A percentile compares a stretch with the other conserved stretches of the same genome.
Evolutionary conservation across 352 stramenopile genomes (phyloP).

Genomic region (Globisporangium okanoganense): DNA sequence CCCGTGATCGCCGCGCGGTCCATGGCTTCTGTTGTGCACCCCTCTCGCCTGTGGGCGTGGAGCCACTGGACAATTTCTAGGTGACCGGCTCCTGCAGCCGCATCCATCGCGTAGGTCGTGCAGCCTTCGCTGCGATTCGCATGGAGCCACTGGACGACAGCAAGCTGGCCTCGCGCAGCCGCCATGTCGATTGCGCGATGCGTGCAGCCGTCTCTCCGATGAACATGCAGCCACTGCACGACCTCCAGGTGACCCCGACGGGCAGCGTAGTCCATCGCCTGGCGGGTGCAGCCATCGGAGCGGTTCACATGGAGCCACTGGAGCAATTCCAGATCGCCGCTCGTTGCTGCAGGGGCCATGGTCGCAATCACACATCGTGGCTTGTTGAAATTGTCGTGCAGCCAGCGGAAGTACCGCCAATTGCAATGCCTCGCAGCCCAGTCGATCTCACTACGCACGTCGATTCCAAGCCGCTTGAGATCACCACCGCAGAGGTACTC

Average conservation of each 20-base stretch:
- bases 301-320: not conserved
- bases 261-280: conserved; percentile 4
- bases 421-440: not conserved
- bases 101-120: conserved; percentile 1
- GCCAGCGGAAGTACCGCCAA: not conserved
- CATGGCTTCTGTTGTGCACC: conserved; percentile 4
- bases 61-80: conserved; percentile 5
- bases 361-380: not conserved
- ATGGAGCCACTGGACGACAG: conserved; percentile 6
- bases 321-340: not conserved
- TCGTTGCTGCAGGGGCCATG: not conserved
- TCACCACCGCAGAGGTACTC: not conserved
- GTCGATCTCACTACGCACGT: not conserved
- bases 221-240: conserved; percentile 4
- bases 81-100: not conserved
- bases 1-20: not conserved
- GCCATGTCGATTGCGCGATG: conserved; percentile 2
- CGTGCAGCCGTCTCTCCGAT: not conserved
- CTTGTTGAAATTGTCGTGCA: not conserved
- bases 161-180: not conserved
- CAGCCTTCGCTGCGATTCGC: conserved; percentile 1
- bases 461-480: not conserved
- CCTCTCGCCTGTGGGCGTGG: not conserved
- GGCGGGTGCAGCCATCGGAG: not conserved
- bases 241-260: not conserved